These are phyloP conservation scores for Pseudogymnoascus sp. DNA, from an alignment of 2,329 filamentous ascomycete species.

Conservation along the genomic window DNA sequence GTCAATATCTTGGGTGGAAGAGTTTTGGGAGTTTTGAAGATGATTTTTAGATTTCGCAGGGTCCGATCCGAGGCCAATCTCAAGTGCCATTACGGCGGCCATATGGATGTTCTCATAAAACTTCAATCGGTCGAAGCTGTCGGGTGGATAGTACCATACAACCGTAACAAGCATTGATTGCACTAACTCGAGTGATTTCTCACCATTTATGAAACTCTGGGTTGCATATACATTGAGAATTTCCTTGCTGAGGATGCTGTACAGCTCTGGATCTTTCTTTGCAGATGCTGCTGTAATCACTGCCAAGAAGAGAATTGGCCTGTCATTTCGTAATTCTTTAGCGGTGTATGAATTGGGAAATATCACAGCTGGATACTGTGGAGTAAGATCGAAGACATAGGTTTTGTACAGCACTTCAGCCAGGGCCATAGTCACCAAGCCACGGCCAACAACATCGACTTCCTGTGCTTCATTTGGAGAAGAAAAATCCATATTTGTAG, in stretches of 20 bases:
- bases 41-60: slow-evolving; percentile 13
- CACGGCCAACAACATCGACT: too few species aligned
- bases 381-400: too few species aligned
- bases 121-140: slow-evolving; percentile 34
- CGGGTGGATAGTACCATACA: slow-evolving; percentile 39
- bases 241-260: slow-evolving; percentile 35
- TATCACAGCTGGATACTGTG: too few species aligned
- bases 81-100: slow-evolving; percentile 36
- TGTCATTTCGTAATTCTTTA: slow-evolving; percentile 44
- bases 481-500: too few species aligned
- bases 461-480: too few species aligned
- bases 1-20: too few species aligned
- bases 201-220: slow-evolving; percentile 35
- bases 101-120: slow-evolving; percentile 42
- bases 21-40: too few species aligned
- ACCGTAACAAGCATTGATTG: slow-evolving; percentile 39
- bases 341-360: too few species aligned
- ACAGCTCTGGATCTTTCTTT: slow-evolving; percentile 34
- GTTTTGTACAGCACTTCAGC: too few species aligned
- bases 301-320: slow-evolving; percentile 60
- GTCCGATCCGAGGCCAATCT: slow-evolving; percentile 20
- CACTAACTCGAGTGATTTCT: slow-evolving; percentile 42
- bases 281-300: slow-evolving; percentile 57
- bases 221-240: slow-evolving; percentile 37
- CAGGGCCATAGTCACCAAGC: too few species aligned